Conservation (phyloP, 2,329 filamentous ascomycete species). For the Venturia carpophila region DNA sequence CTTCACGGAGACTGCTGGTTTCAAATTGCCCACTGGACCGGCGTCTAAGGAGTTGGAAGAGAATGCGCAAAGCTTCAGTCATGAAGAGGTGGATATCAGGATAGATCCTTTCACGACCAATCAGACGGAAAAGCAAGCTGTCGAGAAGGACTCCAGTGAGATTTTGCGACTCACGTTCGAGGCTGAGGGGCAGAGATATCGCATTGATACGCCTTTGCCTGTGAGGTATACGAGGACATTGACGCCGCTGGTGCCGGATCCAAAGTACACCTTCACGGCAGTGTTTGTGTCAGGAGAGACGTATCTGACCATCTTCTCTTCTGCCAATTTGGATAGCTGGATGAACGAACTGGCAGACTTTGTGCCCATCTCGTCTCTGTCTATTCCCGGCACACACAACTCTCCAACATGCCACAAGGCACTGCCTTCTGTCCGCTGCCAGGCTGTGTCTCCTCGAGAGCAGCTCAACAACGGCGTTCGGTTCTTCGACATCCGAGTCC, state of each 20-base stretch:
- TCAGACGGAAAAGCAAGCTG: constrained; percentile 53
- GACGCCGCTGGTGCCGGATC: constrained; percentile 33
- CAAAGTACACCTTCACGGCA: constrained; percentile 34
- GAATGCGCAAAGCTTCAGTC: constrained; percentile 53
- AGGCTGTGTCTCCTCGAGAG: constrained; percentile 65
- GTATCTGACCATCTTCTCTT: constrained; percentile 58
- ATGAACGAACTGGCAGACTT: constrained; percentile 69
- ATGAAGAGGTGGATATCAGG: constrained; percentile 54
- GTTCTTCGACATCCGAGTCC: constrained; percentile 86
- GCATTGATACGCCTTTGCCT: constrained; percentile 61
- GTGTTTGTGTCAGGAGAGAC: constrained; percentile 34
- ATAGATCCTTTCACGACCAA: constrained; percentile 62
- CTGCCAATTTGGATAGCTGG: constrained; percentile 63
- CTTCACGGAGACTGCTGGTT: constrained; percentile 29
- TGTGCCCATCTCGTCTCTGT: constrained; percentile 69
- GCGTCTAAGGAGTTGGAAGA: constrained; percentile 39
- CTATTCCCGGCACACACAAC: constrained; percentile 94
- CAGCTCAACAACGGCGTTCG: constrained; percentile 87
- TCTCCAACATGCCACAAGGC: constrained; percentile 77
- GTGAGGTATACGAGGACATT: constrained; percentile 33
- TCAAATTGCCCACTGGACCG: constrained; percentile 27
- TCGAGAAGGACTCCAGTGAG: constrained; percentile 52
- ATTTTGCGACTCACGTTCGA: constrained; percentile 69
- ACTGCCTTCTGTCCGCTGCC: constrained; percentile 86
- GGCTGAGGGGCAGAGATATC: constrained; percentile 56